Conservation (phyloP, 225 moss, liverwort and hornwort genomes). For the Thuidium tamariscinum region DNA sequence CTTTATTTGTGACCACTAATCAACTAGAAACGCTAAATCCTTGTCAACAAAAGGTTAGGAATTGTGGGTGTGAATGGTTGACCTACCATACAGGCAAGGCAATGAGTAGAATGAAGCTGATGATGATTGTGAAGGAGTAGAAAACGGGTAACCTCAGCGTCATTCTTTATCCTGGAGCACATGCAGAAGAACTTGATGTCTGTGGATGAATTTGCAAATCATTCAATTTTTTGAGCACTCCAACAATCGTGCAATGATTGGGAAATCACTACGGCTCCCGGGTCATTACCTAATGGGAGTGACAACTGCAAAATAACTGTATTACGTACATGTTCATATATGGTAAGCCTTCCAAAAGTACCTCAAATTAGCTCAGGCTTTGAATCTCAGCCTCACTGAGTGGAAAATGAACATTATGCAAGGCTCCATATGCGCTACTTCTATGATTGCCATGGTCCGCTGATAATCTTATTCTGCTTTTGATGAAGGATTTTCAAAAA, state of each 20-base stretch:
- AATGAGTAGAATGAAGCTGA: slow-evolving; percentile 9
- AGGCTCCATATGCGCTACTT: not conserved
- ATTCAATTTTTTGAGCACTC: not conserved
- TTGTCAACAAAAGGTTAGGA: not conserved
- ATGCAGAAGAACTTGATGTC: not conserved
- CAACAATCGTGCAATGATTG: not conserved
- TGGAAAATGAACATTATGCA: not conserved
- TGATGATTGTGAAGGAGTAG: not conserved
- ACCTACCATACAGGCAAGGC: slow-evolving; percentile 9
- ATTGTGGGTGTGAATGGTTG: not conserved
- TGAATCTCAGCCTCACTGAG: not conserved
- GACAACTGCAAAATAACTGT: not conserved
- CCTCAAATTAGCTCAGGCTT: not conserved
- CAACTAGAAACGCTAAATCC: not conserved
- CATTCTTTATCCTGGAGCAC: not conserved
- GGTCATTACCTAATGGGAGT: not conserved
- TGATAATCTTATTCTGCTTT: not conserved
- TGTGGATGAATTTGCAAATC: not conserved
- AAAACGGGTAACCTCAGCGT: not conserved
- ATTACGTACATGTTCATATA: not conserved
- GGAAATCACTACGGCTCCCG: too few relatives aligned
- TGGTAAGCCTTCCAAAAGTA: not conserved
- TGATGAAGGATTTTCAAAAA: not conserved
- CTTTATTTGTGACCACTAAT: not conserved
- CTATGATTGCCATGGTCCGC: not conserved